Percentiles rank a stretch among this genome's conserved stretches.
phyloP scores from a whole-genome alignment of 1,284 basidiomycete species.

The Leccinum subfulvum region DNA sequence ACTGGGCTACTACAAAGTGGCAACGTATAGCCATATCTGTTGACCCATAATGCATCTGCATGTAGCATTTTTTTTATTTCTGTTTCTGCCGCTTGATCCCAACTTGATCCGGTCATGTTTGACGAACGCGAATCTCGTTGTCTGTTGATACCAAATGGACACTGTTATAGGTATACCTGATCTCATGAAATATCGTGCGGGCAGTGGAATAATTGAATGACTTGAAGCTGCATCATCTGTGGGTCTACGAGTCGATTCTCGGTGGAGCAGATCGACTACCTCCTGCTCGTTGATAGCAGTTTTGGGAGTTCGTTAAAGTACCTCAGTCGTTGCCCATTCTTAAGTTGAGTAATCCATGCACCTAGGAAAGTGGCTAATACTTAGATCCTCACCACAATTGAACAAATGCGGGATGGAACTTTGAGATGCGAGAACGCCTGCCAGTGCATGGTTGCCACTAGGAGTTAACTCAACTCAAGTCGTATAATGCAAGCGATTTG shows the following conservation, averaged over 20 bases:
- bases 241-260: neutral
- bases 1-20: neutral
- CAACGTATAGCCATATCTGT: neutral
- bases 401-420: no score
- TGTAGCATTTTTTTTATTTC: neutral
- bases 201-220: neutral
- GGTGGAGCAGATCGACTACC: no score
- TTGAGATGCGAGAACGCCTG: no score
- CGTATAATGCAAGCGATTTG: neutral
- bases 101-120: neutral
- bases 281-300: no score
- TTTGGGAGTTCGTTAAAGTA: no score
- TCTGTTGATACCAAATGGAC: neutral
- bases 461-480: no score
- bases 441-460: no score
- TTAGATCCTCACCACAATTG: no score
- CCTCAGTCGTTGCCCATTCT: no score
- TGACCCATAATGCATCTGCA: neutral
- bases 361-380: no score
- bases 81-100: neutral
- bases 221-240: neutral
- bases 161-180: neutral
- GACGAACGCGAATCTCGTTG: neutral
- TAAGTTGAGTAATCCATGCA: no score
- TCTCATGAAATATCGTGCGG: neutral